Conservation (phyloP, 2,329 filamentous ascomycete species). For the Cercospora beticola region DNA sequence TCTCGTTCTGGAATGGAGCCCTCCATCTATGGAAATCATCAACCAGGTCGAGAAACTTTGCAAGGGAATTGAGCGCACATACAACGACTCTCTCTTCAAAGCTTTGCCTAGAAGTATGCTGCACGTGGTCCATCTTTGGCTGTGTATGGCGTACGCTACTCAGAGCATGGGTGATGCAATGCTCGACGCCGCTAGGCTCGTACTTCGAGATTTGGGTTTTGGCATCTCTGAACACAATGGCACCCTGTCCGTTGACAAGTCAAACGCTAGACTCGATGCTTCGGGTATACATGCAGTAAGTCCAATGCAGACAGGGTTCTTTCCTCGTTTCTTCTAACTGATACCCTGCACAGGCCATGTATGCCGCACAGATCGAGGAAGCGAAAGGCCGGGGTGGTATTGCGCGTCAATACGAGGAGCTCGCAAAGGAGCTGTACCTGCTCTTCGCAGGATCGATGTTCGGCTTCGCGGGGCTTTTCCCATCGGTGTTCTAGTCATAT, state of each 20-base stretch:
- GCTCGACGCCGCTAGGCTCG: constrained; percentile 1
- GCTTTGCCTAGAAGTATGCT: constrained; percentile 19
- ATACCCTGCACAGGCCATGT: constrained; percentile 6
- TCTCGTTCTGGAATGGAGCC: not conserved
- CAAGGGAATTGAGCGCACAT: constrained; percentile 10
- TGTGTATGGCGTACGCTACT: constrained; percentile 12
- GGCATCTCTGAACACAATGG: constrained; percentile 4
- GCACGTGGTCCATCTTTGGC: constrained; percentile 19
- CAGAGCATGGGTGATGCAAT: not conserved
- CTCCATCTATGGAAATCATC: constrained; percentile 2
- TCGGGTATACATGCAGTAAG: constrained; percentile 16
- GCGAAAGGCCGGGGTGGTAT: constrained; percentile 5
- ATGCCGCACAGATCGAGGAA: constrained; percentile 6
- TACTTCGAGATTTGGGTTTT: constrained; percentile 22
- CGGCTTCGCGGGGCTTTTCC: constrained; percentile 15
- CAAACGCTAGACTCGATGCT: constrained; percentile 1
- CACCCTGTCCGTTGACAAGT: constrained; percentile 2
- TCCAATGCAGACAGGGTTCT: not conserved
- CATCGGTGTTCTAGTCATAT: not conserved
- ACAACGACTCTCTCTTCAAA: constrained; percentile 16
- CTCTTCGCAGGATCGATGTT: constrained; percentile 14
- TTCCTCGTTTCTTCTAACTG: not conserved
- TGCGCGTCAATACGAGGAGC: constrained; percentile 15
- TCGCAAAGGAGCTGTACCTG: constrained; percentile 21
- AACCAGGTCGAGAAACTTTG: constrained; percentile 16